Evolutionary conservation across 2,329 filamentous ascomycete species (phyloP).

Genomic region (Fusarium vanettenii): DNA sequence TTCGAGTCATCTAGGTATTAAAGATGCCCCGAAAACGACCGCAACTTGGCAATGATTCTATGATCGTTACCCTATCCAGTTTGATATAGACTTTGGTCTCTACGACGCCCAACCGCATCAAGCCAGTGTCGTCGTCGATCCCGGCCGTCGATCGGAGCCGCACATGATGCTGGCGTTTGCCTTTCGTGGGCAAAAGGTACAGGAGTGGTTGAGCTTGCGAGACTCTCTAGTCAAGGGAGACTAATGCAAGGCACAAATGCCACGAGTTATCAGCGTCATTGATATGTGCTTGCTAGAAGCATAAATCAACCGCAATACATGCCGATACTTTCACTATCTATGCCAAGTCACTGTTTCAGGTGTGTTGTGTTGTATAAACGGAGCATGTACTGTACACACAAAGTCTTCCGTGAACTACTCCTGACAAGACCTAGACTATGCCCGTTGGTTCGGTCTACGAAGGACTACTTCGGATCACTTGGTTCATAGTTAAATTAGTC

Average conservation of each 20-base stretch:
- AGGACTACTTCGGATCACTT: neutral
- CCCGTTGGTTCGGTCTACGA: neutral
- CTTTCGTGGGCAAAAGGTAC: slow-evolving; percentile 10
- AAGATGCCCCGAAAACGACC: neutral
- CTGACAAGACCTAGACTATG: neutral
- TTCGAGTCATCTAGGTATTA: neutral
- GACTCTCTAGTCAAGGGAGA: neutral
- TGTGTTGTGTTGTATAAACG: neutral
- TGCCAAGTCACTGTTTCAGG: neutral
- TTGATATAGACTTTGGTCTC: neutral
- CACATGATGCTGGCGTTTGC: slow-evolving; percentile 15
- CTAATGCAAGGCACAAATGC: slow-evolving; percentile 11
- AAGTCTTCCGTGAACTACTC: neutral
- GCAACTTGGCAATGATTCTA: neutral
- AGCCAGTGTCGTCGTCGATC: neutral
- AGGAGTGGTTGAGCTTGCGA: slow-evolving; percentile 13
- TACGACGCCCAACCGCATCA: neutral
- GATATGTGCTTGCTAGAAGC: neutral
- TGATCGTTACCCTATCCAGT: neutral
- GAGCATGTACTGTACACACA: neutral
- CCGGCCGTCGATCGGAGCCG: neutral
- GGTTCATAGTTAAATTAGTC: neutral
- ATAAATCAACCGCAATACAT: neutral
- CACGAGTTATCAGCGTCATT: slow-evolving; percentile 12
- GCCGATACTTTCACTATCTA: neutral